These are phyloP conservation scores for Schizothecium vesticola DNA, from an alignment of 495 filamentous ascomycete species.

Conservation along the genomic window DNA sequence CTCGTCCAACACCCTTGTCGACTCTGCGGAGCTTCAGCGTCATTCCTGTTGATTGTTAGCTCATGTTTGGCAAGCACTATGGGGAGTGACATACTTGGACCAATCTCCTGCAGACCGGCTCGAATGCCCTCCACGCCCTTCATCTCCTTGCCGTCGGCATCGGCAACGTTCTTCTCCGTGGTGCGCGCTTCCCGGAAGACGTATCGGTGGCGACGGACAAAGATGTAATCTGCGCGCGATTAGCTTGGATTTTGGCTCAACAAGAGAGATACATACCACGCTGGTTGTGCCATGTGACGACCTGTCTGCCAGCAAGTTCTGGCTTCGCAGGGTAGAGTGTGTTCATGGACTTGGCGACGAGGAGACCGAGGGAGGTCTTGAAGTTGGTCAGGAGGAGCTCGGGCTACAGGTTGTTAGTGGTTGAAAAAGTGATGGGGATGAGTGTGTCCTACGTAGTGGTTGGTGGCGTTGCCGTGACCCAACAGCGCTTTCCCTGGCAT, in stretches of 20 bases:
- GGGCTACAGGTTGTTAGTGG: slow-evolving; percentile 40
- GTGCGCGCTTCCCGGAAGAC: slow-evolving; percentile 80
- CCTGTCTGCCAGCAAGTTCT: slow-evolving; percentile 77
- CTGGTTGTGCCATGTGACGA: slow-evolving; percentile 90
- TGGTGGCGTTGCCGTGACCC: slow-evolving; percentile 82
- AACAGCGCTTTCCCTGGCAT: slow-evolving; percentile 75
- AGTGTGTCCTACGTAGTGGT: slow-evolving; percentile 54
- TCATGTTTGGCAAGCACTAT: slow-evolving; percentile 42
- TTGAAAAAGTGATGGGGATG: no score
- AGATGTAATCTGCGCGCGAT: slow-evolving; percentile 68
- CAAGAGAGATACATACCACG: slow-evolving; percentile 34
- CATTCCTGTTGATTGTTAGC: slow-evolving; percentile 66
- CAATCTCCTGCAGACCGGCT: slow-evolving; percentile 79
- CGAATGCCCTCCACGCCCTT: slow-evolving; percentile 75
- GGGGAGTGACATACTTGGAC: slow-evolving; percentile 47
- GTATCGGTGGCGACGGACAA: slow-evolving; percentile 83
- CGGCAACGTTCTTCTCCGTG: slow-evolving; percentile 83
- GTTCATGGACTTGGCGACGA: slow-evolving; percentile 83
- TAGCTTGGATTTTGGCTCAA: neutral
- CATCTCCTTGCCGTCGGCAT: slow-evolving; percentile 79
- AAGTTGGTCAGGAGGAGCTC: slow-evolving; percentile 96
- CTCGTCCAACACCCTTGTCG: slow-evolving; percentile 80
- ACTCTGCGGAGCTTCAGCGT: slow-evolving; percentile 86
- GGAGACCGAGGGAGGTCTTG: slow-evolving; percentile 81
- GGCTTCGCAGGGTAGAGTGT: slow-evolving; percentile 77